Evolutionary conservation across 2,329 filamentous ascomycete species (phyloP), one percentile per base, ranked within the genome.

Genomic region (Pseudopithomyces chartarum): DNA sequence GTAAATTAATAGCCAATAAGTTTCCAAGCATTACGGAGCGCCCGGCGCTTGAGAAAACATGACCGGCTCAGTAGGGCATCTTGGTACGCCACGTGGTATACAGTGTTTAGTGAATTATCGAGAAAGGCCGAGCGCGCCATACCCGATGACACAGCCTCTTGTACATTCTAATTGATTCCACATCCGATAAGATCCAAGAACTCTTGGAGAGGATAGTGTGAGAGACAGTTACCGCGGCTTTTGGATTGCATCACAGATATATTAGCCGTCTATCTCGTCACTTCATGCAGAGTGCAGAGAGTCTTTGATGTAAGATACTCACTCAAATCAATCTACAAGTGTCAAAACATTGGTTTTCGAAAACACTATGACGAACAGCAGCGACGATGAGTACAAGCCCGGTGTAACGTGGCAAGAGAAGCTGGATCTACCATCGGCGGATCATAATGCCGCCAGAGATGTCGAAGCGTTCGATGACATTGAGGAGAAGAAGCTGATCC

Each of bases 401-500:
- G 20, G 40, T 6, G 34, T 52, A 10, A 15, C 52, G 1, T 55
- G 45, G 3, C 58, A 65, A 26, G 62, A 67, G 42, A 56, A 54
- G 5, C 12, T 38, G 10, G 20, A 54, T 22, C 53, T 54, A 19
- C 36, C 54, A 2, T 39, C 55, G n/a, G 17, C 33, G 2, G 26
- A 46, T 8, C 34, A 38, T 36, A 51, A 40, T 42, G 38, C 34
- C 29, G 48, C 23, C 6, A 23, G 39, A 5, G 58, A 61, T 33
- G 49, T 26, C 5, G 63, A 61, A 40, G 55, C 54, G 11, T 55
- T 53, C 29, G 61, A 62, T 29, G 56, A 58, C 12, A 52, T 65
- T 20, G 60, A 65, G 7, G 61, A 66, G 47, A 67, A 63, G 54
- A 58, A 55, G 22, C 22, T 70, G 10, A 26, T 68, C n/a, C 67